phyloP scores from a whole-genome alignment of 2,329 filamentous ascomycete genomes.

The Fusarium sp. region DNA sequence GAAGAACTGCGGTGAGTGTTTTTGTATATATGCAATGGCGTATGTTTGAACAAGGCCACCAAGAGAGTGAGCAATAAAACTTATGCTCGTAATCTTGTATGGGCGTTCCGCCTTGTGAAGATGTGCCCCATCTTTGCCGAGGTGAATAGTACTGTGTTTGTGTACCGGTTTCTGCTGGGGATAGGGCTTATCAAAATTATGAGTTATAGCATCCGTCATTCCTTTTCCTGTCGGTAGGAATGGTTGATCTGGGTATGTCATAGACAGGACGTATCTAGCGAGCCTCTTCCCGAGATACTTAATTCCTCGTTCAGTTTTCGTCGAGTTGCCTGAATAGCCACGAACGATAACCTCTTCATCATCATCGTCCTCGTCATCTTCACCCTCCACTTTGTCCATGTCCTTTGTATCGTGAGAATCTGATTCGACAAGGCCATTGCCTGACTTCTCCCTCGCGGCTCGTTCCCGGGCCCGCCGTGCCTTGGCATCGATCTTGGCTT shows the following conservation, averaged over 20 bases:
- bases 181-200: conserved; percentile 55
- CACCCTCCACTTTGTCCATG: conserved; percentile 54
- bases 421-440: conserved; percentile 10
- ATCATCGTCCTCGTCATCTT: conserved; percentile 61
- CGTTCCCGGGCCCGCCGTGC: conserved; percentile 64
- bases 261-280: conserved; percentile 86
- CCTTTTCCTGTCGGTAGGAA: conserved; percentile 74
- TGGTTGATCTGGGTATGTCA: conserved; percentile 95
- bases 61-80: conserved; percentile 91
- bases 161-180: conserved; percentile 63
- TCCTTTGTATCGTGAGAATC: conserved; percentile 29
- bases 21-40: conserved; percentile 94
- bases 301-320: conserved; percentile 91
- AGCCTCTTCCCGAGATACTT: conserved; percentile 96
- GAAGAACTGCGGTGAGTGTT: conserved; percentile 93
- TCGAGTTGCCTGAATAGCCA: conserved; percentile 89
- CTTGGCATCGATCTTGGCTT: conserved; percentile 76
- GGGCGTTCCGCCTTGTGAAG: conserved; percentile 60
- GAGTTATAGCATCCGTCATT: conserved; percentile 54
- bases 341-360: conserved; percentile 89
- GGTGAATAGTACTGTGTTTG: conserved; percentile 69
- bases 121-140: conserved; percentile 64
- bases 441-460: conserved; percentile 42
- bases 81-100: conserved; percentile 93
- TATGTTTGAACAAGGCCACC: conserved; percentile 93